Percentiles rank a stretch among this genome's conserved stretches.
These are phyloP conservation scores for Globisporangium paroecandrum DNA, from an alignment of 352 stramenopile genomes.

Conservation along the genomic window DNA sequence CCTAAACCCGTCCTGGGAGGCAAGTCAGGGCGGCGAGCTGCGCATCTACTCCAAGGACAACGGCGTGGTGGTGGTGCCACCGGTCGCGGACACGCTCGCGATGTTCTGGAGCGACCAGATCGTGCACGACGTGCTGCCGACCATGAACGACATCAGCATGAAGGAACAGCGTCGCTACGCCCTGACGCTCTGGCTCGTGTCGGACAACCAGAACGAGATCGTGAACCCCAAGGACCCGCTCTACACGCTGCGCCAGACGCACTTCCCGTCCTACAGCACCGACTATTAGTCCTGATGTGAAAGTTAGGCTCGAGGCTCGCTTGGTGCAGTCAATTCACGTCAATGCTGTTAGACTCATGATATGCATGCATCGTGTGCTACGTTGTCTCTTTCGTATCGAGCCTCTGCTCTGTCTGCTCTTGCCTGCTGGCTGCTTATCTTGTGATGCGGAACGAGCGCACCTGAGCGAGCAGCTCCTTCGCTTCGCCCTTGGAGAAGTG, in stretches of 20 bases:
- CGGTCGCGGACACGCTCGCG: constrained; percentile 70
- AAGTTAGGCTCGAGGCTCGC: neutral
- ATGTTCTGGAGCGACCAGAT: constrained; percentile 87
- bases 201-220: constrained; percentile 44
- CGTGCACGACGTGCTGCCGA: constrained; percentile 81
- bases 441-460: constrained; percentile 96
- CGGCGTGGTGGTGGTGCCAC: constrained; percentile 50
- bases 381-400: neutral
- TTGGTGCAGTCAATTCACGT: neutral
- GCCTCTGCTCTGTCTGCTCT: neutral
- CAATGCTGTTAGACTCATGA: neutral
- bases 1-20: constrained; percentile 64
- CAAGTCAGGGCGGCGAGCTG: constrained; percentile 46
- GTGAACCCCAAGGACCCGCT: constrained; percentile 37
- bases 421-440: constrained; percentile 46
- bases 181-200: constrained; percentile 87
- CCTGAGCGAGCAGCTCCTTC: constrained; percentile 93
- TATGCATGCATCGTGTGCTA: neutral
- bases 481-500: constrained; percentile 96
- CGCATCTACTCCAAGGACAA: constrained; percentile 40
- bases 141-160: constrained; percentile 29
- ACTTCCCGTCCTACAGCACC: constrained; percentile 29
- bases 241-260: constrained; percentile 30
- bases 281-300: constrained; percentile 12
- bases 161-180: constrained; percentile 52